A percentile compares a stretch with the other conserved stretches of the same genome.
phyloP scores from a whole-genome alignment of 176 grass and related monocot species.

The Carex kokanica region DNA sequence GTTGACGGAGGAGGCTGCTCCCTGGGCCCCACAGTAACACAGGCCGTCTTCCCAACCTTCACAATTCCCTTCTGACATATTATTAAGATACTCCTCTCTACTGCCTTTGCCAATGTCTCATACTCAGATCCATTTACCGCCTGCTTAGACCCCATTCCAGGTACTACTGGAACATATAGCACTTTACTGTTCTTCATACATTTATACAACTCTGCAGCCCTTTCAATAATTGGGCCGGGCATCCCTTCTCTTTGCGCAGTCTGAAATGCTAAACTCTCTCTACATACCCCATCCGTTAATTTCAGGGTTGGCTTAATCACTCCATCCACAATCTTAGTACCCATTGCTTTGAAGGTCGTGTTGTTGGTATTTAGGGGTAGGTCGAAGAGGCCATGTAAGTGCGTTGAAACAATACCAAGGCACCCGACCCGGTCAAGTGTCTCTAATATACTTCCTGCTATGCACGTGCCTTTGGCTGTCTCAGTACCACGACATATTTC shows the following conservation, averaged over 20 bases:
- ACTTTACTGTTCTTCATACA: constrained; percentile 35
- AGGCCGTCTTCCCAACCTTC: constrained; percentile 44
- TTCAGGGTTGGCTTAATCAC: constrained; percentile 69
- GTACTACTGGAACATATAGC: background rate
- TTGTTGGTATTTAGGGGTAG: constrained; percentile 56
- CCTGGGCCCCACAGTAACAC: constrained; percentile 63
- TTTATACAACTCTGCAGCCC: constrained; percentile 73
- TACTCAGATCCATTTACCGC: constrained; percentile 13
- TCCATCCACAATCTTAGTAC: constrained; percentile 52
- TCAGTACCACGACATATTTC: constrained; percentile 97
- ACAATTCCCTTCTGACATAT: constrained; percentile 61
- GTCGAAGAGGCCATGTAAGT: constrained; percentile 88
- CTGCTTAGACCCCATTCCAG: constrained; percentile 25
- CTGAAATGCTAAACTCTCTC: constrained; percentile 92
- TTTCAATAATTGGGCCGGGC: constrained; percentile 61
- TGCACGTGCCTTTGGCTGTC: constrained; percentile 91
- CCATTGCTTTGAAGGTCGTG: constrained; percentile 86
- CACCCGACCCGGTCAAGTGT: constrained; percentile 70
- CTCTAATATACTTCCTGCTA: constrained; percentile 94
- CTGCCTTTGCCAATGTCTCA: constrained; percentile 39
- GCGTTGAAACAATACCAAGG: constrained; percentile 79
- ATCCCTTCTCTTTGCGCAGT: constrained; percentile 85
- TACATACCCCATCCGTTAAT: constrained; percentile 74
- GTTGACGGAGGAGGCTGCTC: constrained; percentile 89
- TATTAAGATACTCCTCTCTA: constrained; percentile 50